These are phyloP conservation scores for Apiotrichum montevideense DNA, from an alignment of 1,284 basidiomycete species.

Conservation along the genomic window DNA sequence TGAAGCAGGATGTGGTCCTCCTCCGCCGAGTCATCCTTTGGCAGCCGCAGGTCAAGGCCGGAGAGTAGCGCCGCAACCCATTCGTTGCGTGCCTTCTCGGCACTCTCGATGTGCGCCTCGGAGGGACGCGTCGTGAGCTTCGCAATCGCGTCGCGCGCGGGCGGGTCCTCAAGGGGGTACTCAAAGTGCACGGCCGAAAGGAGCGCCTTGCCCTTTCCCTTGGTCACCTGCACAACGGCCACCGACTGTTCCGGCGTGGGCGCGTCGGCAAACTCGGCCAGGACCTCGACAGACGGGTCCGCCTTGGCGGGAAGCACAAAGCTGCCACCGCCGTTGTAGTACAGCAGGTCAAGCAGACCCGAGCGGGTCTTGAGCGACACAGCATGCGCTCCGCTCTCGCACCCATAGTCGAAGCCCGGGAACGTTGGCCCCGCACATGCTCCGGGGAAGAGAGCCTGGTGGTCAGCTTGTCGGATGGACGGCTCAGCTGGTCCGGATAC, in stretches of 20 bases:
- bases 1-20: conserved; percentile 39
- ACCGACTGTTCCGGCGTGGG: conserved; percentile 29
- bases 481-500: too few species aligned
- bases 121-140: conserved; percentile 27
- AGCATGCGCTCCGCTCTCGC: conserved; percentile 48
- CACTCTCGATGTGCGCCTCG: conserved; percentile 27
- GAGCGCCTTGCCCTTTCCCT: conserved; percentile 57
- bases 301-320: conserved; percentile 46
- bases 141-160: conserved; percentile 45
- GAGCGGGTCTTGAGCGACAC: conserved; percentile 37
- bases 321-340: conserved; percentile 56
- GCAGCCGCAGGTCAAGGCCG: conserved; percentile 35
- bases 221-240: conserved; percentile 53
- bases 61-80: conserved; percentile 37
- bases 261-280: conserved; percentile 46
- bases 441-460: conserved; percentile 55
- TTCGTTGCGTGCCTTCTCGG: conserved; percentile 39
- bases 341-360: conserved; percentile 43
- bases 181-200: conserved; percentile 64
- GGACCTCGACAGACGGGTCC: conserved; percentile 36
- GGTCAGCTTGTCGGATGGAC: too few species aligned
- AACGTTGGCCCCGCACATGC: conserved; percentile 54
- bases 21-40: conserved; percentile 13
- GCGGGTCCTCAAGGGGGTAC: conserved; percentile 53
- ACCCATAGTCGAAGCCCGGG: conserved; percentile 54